Base-by-base conservation (phyloP, 1,284 basidiomycete species). In the Moniliella sp. region DNA sequence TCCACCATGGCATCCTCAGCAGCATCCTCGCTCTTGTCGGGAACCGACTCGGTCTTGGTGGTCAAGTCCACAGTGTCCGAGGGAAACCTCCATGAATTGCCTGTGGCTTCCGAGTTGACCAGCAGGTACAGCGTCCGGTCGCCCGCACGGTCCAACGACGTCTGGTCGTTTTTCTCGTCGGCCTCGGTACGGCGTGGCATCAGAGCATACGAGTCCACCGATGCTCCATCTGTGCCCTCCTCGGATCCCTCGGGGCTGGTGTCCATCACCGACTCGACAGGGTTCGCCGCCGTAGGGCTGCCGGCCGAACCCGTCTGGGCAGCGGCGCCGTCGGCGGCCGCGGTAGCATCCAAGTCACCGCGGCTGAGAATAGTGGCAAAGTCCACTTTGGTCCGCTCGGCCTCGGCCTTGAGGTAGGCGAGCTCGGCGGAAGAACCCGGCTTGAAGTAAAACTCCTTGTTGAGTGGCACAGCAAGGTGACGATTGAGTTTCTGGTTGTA, bases 371-470 rank as follows among this genome's bases (percentile, higher is more conserved):
- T n/a, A n/a, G n/a, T n/a, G n/a, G n/a, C n/a, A n/a, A n/a, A n/a
- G n/a, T n/a, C n/a, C 15, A 58, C 40, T 62, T 57, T 39, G 32
- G 43, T 35, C 25, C 45, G 32, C 15, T 47, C 39, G 5, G 48
- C 36, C 48, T 74, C 70, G 32, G 61, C 58, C 25, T 62, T 62
- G 44, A 76, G 69, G 58, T 84, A 93, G 30, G 76, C 71, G 26
- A 74, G 74, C 57, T 86, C 76, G 18, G 88, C 71, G 2, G 82
- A 68, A 0, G 81, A 81, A 1, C 84, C 86, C 37, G 76, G 74
- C 62, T 86, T 86, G 69, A 93, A 94, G 67, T 91, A 94, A 62
- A 91, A 88, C 27, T 82, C 75, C 35, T 73, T 70, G 11, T 81
- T 76, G 61, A 83, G 76, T 0, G 86, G 84, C 54, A 84, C 83